Conservation (phyloP, 352 stramenopile species). For the Phytophthora hibernalis region DNA sequence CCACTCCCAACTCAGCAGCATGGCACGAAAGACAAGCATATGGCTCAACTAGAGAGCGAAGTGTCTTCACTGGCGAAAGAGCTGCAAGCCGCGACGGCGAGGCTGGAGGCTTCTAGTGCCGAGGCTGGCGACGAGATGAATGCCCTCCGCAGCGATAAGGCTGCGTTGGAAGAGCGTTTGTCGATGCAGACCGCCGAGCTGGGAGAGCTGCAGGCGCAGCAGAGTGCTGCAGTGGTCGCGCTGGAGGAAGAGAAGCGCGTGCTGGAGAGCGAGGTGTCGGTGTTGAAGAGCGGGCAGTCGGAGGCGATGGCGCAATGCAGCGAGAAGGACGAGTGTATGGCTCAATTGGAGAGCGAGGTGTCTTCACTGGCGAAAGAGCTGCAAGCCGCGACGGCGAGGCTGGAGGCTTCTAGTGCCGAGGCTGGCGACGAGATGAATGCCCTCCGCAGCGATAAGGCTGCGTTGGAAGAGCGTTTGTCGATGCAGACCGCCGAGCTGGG, state of each 20-base stretch:
- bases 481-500: conserved; percentile 18
- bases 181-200: conserved; percentile 5
- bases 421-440: conserved; percentile 28
- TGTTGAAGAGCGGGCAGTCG: conserved; percentile 14
- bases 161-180: conserved; percentile 19
- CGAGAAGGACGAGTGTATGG: conserved; percentile 16
- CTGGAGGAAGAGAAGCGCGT: conserved; percentile 23
- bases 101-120: conserved; percentile 11
- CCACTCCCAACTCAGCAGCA: not conserved
- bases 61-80: conserved; percentile 6
- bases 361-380: conserved; percentile 12
- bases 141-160: conserved; percentile 10
- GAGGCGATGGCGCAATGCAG: conserved; percentile 3
- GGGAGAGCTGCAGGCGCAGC: conserved; percentile 8
- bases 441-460: conserved; percentile 27
- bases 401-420: conserved; percentile 29
- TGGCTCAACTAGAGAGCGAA: conserved; percentile 8
- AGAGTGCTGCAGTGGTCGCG: conserved; percentile 7
- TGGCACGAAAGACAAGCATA: conserved; percentile 4
- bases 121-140: conserved; percentile 12
- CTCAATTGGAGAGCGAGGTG: conserved; percentile 18
- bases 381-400: conserved; percentile 10
- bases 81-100: conserved; percentile 3
- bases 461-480: conserved; percentile 26
- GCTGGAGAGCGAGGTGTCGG: conserved; percentile 11